A percentile compares a stretch with the other conserved stretches of the same genome.
These are phyloP conservation scores for Microsporum ferrugineum DNA, from an alignment of 2,329 filamentous ascomycete species.

Conservation along the genomic window DNA sequence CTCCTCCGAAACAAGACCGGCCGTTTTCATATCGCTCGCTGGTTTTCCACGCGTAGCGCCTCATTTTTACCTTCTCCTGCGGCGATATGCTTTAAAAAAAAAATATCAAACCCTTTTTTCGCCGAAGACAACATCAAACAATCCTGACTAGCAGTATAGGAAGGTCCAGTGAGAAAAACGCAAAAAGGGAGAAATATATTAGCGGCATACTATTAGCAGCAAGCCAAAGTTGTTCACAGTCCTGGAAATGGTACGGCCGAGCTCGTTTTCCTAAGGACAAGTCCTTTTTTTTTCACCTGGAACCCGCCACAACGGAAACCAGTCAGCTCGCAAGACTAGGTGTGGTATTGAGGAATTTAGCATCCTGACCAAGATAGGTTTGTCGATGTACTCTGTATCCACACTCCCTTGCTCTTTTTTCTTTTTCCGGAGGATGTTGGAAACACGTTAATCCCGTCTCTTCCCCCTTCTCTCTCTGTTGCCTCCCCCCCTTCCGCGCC, in stretches of 20 bases:
- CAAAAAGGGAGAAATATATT: background rate
- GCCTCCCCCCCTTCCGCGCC: background rate
- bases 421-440: background rate
- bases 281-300: background rate
- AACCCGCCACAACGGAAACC: constrained; percentile 12
- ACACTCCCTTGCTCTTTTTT: background rate
- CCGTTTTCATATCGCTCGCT: background rate
- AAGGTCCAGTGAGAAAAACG: background rate
- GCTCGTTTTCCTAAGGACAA: background rate
- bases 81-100: background rate
- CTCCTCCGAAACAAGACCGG: background rate
- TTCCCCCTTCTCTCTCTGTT: background rate
- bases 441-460: background rate
- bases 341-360: constrained; percentile 6
- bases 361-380: background rate
- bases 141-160: background rate
- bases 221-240: background rate
- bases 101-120: background rate
- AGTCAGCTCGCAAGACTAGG: constrained; percentile 7
- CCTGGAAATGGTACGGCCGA: background rate
- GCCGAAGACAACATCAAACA: background rate
- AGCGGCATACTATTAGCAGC: background rate
- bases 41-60: background rate
- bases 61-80: background rate
- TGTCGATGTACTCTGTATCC: background rate